Percentiles rank a stretch among this genome's conserved stretches.
Conservation (phyloP, 2,329 filamentous ascomycete species). For the Dendrostoma leiphaemia region DNA sequence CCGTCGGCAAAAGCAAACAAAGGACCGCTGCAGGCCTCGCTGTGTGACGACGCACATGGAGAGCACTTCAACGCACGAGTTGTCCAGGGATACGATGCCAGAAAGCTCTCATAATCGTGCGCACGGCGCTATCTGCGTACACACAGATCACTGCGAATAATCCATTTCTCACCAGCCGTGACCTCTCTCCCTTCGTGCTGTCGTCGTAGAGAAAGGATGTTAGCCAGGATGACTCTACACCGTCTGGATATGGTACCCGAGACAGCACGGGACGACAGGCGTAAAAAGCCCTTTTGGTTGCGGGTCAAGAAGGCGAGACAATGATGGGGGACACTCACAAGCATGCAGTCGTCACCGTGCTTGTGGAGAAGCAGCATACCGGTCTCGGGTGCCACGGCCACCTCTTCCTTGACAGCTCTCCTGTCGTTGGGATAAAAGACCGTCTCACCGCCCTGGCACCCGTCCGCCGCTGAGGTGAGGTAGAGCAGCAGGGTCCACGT, state of each 20-base stretch:
- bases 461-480: constrained; percentile 71
- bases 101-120: no score
- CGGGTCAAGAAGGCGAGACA: not conserved
- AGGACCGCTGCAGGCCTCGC: no score
- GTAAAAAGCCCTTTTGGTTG: not conserved
- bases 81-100: no score
- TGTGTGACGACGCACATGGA: no score
- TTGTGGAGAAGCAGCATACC: constrained; percentile 85
- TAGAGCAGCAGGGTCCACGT: constrained; percentile 93
- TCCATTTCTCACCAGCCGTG: constrained; percentile 68
- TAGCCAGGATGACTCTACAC: not conserved
- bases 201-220: not conserved
- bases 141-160: constrained; percentile 67
- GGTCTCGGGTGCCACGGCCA: constrained; percentile 73
- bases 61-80: no score
- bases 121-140: constrained; percentile 45
- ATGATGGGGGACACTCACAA: constrained; percentile 48
- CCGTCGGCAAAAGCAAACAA: no score
- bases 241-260: not conserved
- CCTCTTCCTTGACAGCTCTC: constrained; percentile 56
- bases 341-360: constrained; percentile 83
- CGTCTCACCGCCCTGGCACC: constrained; percentile 82
- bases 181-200: constrained; percentile 68
- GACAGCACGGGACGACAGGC: not conserved
- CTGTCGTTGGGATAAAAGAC: constrained; percentile 80